Conservation (phyloP, 768 basidiomycete genomes). For the Mycena maculata region DNA sequence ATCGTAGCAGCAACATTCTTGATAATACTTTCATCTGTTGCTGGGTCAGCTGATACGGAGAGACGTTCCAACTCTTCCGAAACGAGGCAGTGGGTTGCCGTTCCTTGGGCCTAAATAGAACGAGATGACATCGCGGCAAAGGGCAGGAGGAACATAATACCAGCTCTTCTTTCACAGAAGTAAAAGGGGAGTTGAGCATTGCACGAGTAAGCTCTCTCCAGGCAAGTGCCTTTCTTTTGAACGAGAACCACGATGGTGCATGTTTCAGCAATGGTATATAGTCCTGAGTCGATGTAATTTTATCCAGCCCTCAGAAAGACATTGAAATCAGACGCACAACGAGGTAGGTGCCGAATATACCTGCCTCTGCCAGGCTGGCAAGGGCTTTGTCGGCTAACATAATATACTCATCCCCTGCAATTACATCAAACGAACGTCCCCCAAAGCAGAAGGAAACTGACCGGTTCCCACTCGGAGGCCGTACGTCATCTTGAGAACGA, state of each 20-base stretch:
- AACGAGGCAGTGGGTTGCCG: slow-evolving; percentile 48
- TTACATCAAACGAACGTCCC: neutral
- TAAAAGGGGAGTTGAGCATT: slow-evolving; percentile 55
- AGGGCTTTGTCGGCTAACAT: slow-evolving; percentile 54
- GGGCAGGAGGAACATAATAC: slow-evolving; percentile 32
- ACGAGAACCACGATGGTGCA: slow-evolving; percentile 55
- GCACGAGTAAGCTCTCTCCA: slow-evolving; percentile 48
- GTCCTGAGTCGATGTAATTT: slow-evolving; percentile 37
- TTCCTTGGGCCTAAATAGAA: slow-evolving; percentile 41
- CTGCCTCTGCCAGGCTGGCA: slow-evolving; percentile 48
- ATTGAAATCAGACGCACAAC: slow-evolving; percentile 46
- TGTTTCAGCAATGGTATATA: slow-evolving; percentile 52
- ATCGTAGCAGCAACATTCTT: slow-evolving; percentile 57
- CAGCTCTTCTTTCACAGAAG: slow-evolving; percentile 51
- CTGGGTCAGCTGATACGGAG: slow-evolving; percentile 35
- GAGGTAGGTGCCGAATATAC: slow-evolving; percentile 56
- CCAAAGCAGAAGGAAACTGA: neutral
- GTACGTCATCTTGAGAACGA: slow-evolving; percentile 56
- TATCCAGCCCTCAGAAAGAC: neutral
- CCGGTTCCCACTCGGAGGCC: slow-evolving; percentile 49
- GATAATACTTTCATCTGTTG: slow-evolving; percentile 48
- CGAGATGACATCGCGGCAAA: neutral
- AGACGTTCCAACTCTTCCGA: slow-evolving; percentile 50
- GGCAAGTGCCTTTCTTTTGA: slow-evolving; percentile 51
- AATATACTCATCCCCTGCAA: slow-evolving; percentile 51